These are phyloP conservation scores for Candida maltosa DNA, from an alignment of 805 yeast genomes.

Conservation along the genomic window DNA sequence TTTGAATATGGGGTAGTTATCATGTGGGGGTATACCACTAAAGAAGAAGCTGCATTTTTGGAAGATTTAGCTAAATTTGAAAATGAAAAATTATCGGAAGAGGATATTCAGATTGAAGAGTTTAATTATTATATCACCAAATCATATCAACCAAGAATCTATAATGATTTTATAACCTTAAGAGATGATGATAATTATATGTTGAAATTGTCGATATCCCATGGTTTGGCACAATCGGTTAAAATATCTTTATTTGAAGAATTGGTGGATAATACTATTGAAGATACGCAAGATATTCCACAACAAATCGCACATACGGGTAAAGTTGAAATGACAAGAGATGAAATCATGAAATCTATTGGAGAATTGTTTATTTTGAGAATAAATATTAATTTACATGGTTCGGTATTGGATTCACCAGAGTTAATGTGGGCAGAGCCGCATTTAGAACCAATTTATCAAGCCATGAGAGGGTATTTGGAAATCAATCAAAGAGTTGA, in stretches of 20 bases:
- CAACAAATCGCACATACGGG: constrained; percentile 94
- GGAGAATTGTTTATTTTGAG: constrained; percentile 91
- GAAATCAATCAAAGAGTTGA: constrained; percentile 95
- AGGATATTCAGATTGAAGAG: constrained; percentile 91
- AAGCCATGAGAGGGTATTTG: constrained; percentile 91
- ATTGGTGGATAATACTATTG: constrained; percentile 92
- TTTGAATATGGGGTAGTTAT: constrained; percentile 98
- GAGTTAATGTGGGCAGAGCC: constrained; percentile 99
- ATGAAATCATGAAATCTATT: constrained; percentile 93
- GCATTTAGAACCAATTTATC: constrained; percentile 94
- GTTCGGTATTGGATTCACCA: constrained; percentile 90
- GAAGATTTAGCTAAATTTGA: constrained; percentile 87
- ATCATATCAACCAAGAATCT: constrained; percentile 91
- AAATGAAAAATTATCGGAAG: constrained; percentile 84
- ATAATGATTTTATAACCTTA: constrained; percentile 90
- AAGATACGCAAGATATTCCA: constrained; percentile 95
- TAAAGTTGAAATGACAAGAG: constrained; percentile 89
- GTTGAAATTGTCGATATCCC: constrained; percentile 89
- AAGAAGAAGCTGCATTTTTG: constrained; percentile 80
- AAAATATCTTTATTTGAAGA: constrained; percentile 95
- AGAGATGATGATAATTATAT: constrained; percentile 88
- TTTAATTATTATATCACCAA: constrained; percentile 92
- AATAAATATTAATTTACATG: constrained; percentile 78
- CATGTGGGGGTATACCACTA: constrained; percentile 88
- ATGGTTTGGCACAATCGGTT: constrained; percentile 93